Conservation (phyloP, 805 yeast genomes). For the Wickerhamomyces hampshirensis region DNA sequence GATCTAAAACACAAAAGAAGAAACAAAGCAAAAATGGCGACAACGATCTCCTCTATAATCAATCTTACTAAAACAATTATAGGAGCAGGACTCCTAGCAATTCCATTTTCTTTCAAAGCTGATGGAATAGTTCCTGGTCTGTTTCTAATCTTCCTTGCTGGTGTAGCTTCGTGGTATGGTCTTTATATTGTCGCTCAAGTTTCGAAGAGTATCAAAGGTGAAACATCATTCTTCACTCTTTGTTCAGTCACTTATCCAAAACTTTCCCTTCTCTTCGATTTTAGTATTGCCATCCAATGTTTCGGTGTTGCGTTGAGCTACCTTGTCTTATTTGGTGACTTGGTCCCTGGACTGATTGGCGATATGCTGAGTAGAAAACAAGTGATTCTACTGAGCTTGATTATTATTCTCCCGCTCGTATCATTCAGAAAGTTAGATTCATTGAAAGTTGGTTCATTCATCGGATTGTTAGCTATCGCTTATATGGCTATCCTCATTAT, state of each 20-base stretch:
- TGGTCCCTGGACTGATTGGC: conserved; percentile 62
- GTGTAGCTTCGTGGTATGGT: conserved; percentile 63
- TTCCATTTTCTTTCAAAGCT: conserved; percentile 66
- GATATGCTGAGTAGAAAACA: conserved; percentile 26
- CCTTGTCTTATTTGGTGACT: conserved; percentile 69
- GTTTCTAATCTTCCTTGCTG: conserved; percentile 53
- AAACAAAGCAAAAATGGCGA: too few relatives aligned
- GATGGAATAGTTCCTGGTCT: conserved; percentile 63
- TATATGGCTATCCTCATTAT: conserved; percentile 56
- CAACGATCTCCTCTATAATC: conserved; percentile 48
- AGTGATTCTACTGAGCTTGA: conserved; percentile 44
- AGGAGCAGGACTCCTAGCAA: conserved; percentile 76
- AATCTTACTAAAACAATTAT: conserved; percentile 72
- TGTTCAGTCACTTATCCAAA: conserved; percentile 70
- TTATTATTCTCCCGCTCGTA: conserved; percentile 59
- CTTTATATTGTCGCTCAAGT: conserved; percentile 57
- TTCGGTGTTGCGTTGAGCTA: conserved; percentile 75
- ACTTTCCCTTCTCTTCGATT: conserved; percentile 65
- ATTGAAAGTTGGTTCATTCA: conserved; percentile 63
- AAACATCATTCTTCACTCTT: conserved; percentile 65
- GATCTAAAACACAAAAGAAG: background rate
- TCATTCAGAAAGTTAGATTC: conserved; percentile 60
- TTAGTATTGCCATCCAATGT: conserved; percentile 71
- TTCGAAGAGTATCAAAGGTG: conserved; percentile 48
- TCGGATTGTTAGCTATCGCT: conserved; percentile 62